Conservation (phyloP, 2,329 filamentous ascomycete genomes). For the Alternaria burnsii region DNA sequence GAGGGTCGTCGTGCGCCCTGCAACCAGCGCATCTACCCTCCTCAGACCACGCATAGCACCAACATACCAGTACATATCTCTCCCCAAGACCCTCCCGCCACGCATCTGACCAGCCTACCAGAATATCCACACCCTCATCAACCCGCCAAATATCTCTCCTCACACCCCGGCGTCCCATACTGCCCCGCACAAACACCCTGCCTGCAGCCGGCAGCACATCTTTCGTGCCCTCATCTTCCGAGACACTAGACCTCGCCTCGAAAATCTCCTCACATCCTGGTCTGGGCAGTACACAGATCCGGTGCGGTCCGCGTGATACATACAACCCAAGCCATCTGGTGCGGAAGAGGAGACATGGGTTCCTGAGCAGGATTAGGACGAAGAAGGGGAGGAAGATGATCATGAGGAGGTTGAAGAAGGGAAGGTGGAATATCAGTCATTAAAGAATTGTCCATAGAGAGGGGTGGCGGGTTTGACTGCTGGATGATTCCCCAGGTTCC, state of each 20-base stretch:
- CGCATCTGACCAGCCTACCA: slow-evolving; percentile 4
- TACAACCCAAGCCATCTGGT: slow-evolving; percentile 67
- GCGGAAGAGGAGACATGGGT: slow-evolving; percentile 69
- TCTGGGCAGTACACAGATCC: slow-evolving; percentile 52
- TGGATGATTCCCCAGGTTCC: background rate
- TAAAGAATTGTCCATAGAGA: slow-evolving; percentile 6
- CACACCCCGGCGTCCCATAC: slow-evolving; percentile 36
- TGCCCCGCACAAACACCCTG: slow-evolving; percentile 27
- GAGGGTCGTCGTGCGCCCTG: slow-evolving; percentile 34
- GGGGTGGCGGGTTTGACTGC: no score
- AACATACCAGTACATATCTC: slow-evolving; percentile 31
- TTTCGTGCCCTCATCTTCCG: slow-evolving; percentile 21
- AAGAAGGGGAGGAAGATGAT: slow-evolving; percentile 64
- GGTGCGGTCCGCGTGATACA: slow-evolving; percentile 62
- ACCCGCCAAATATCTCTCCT: slow-evolving; percentile 41
- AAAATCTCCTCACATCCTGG: slow-evolving; percentile 50
- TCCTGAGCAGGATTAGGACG: slow-evolving; percentile 62
- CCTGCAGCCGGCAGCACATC: slow-evolving; percentile 25
- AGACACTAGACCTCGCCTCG: slow-evolving; percentile 45
- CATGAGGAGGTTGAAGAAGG: slow-evolving; percentile 63
- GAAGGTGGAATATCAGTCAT: slow-evolving; percentile 54
- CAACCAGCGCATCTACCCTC: slow-evolving; percentile 25
- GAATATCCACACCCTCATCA: slow-evolving; percentile 17
- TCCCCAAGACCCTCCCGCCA: background rate
- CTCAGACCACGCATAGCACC: slow-evolving; percentile 27